These are phyloP conservation scores for Plasmodium ovale DNA, from an alignment of 169 alveolate species.

Conservation along the genomic window DNA sequence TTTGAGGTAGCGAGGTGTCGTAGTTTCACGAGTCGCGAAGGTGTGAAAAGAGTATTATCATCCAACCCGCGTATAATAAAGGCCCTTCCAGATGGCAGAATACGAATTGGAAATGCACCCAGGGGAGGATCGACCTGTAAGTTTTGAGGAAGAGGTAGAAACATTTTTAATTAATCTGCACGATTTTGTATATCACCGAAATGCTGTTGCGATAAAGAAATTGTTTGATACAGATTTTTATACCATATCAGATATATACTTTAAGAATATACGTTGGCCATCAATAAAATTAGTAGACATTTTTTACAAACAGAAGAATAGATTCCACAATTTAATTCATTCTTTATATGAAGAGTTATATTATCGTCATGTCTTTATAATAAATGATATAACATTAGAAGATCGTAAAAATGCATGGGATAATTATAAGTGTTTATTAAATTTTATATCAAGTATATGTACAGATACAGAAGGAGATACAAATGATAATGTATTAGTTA, in stretches of 20 bases:
- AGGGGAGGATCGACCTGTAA: slow-evolving; percentile 68
- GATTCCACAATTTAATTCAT: slow-evolving; percentile 86
- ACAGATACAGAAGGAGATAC: slow-evolving; percentile 74
- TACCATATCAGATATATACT: slow-evolving; percentile 84
- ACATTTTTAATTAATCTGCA: slow-evolving; percentile 83
- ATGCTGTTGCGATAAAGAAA: slow-evolving; percentile 85
- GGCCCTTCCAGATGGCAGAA: too few relatives aligned
- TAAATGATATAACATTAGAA: slow-evolving; percentile 85
- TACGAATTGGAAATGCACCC: too few relatives aligned
- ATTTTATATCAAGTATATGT: slow-evolving; percentile 81
- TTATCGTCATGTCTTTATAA: slow-evolving; percentile 88
- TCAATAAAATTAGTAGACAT: slow-evolving; percentile 84
- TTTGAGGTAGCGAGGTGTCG: too few relatives aligned
- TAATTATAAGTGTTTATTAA: slow-evolving; percentile 84
- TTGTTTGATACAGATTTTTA: slow-evolving; percentile 87
- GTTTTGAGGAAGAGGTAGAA: slow-evolving; percentile 88
- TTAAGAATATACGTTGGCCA: slow-evolving; percentile 88
- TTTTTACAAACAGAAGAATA: slow-evolving; percentile 86
- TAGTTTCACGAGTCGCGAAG: too few relatives aligned
- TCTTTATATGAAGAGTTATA: slow-evolving; percentile 89
- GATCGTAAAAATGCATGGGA: slow-evolving; percentile 89
- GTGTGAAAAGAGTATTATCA: too few relatives aligned
- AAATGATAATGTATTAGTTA: slow-evolving; percentile 77
- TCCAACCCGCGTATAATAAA: too few relatives aligned
- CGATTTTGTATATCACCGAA: slow-evolving; percentile 84